These are phyloP conservation scores for Diatrype stigma DNA, from an alignment of 2,329 filamentous ascomycete species.

Conservation along the genomic window DNA sequence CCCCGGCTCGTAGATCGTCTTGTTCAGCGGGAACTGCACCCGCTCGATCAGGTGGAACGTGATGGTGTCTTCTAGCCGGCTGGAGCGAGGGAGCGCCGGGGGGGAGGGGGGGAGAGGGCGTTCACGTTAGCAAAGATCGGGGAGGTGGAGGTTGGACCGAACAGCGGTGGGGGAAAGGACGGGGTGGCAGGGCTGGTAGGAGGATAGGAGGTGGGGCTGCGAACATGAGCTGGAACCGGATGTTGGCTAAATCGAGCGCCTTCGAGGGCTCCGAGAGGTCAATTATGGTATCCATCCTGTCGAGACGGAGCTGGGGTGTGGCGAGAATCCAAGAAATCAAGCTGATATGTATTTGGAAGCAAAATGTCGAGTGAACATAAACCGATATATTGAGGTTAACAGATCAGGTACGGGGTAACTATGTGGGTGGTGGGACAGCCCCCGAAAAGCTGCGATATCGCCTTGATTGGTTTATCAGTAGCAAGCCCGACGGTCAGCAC, in stretches of 20 bases:
- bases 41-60: slow-evolving; percentile 96
- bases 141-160: slow-evolving; percentile 1
- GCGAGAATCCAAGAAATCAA: neutral
- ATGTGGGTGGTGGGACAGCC: too few species aligned
- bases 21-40: slow-evolving; percentile 93
- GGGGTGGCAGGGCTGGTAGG: too few species aligned
- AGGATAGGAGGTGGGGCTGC: too few species aligned
- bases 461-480: too few species aligned
- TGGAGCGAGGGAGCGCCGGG: too few species aligned
- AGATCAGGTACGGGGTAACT: too few species aligned
- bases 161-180: neutral
- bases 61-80: slow-evolving; percentile 95
- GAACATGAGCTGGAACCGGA: slow-evolving; percentile 91
- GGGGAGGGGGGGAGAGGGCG: neutral
- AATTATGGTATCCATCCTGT: slow-evolving; percentile 84
- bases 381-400: too few species aligned
- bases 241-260: slow-evolving; percentile 84
- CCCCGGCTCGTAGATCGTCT: slow-evolving; percentile 77
- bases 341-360: neutral
- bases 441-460: too few species aligned
- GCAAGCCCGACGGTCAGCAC: too few species aligned
- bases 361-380: too few species aligned
- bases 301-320: neutral
- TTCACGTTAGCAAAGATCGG: slow-evolving; percentile 5
- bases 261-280: slow-evolving; percentile 80